These are phyloP conservation scores for Zasmidium citrigriseum DNA, from an alignment of 2,329 filamentous ascomycete genomes.

Conservation along the genomic window DNA sequence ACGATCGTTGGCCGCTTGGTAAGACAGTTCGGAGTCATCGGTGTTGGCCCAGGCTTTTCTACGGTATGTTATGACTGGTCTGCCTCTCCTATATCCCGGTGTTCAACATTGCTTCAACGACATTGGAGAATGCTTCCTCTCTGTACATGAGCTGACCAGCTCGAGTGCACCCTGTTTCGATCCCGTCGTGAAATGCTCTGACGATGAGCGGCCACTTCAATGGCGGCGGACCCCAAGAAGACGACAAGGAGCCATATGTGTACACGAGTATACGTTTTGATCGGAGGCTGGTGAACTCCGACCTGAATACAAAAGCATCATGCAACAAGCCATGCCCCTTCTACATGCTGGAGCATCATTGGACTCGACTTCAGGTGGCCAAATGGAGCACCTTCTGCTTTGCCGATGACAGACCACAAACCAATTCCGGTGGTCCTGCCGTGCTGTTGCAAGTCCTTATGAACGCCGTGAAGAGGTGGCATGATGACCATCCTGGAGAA, in stretches of 20 bases:
- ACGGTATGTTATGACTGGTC: not conserved
- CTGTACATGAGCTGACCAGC: not conserved
- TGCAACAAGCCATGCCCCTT: slow-evolving; percentile 37
- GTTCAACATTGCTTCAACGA: not conserved
- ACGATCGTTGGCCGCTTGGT: not conserved
- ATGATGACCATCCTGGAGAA: slow-evolving; percentile 31
- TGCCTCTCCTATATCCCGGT: not conserved
- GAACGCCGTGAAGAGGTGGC: slow-evolving; percentile 37
- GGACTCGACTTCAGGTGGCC: slow-evolving; percentile 45
- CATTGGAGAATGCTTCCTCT: not conserved
- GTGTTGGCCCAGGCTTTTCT: not conserved
- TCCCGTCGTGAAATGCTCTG: slow-evolving; percentile 4
- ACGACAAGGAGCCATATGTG: slow-evolving; percentile 21
- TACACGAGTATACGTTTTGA: slow-evolving; percentile 60
- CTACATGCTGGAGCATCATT: slow-evolving; percentile 41
- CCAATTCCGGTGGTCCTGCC: slow-evolving; percentile 46
- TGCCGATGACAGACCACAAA: slow-evolving; percentile 71
- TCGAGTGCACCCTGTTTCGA: not conserved
- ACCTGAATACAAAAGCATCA: slow-evolving; percentile 31
- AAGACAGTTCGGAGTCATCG: slow-evolving; percentile 2
- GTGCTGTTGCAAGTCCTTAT: slow-evolving; percentile 35
- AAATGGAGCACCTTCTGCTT: slow-evolving; percentile 58
- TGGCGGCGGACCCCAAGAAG: slow-evolving; percentile 5
- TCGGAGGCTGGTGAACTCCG: slow-evolving; percentile 49
- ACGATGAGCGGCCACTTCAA: slow-evolving; percentile 25